These are phyloP conservation scores for Phialemonium atrogriseum DNA, from an alignment of 2,329 filamentous ascomycete species.

Conservation along the genomic window DNA sequence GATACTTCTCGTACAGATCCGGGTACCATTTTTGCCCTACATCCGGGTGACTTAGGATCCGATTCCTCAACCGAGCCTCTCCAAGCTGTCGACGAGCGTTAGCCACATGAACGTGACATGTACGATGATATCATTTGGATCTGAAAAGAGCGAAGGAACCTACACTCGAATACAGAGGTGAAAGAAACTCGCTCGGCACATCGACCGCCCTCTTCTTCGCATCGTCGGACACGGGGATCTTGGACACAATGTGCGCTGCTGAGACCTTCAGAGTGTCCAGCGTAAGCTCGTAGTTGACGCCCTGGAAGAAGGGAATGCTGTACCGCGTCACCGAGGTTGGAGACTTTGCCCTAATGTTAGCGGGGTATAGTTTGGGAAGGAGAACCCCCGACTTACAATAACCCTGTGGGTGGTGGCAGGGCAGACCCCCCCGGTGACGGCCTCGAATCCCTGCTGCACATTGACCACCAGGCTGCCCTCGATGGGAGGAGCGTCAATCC, in stretches of 20 bases:
- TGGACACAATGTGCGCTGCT: constrained; percentile 1
- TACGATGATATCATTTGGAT: no score
- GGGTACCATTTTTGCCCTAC: constrained; percentile 1
- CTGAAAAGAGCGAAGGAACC: neutral
- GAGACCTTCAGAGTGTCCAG: neutral
- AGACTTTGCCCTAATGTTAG: neutral
- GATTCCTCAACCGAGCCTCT: constrained; percentile 1
- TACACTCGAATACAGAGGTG: neutral
- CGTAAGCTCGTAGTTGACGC: constrained; percentile 1
- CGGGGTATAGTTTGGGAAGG: neutral
- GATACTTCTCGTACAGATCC: constrained; percentile 1
- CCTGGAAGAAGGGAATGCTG: constrained; percentile 1
- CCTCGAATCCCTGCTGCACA: constrained; percentile 2
- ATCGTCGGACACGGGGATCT: neutral
- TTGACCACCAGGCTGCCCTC: constrained; percentile 1
- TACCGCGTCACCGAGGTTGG: neutral
- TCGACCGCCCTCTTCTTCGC: constrained; percentile 1
- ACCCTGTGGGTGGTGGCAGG: neutral
- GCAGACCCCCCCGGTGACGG: neutral
- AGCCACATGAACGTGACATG: no score
- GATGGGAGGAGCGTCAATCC: neutral
- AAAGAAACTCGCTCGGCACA: constrained; percentile 1
- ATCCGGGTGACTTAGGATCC: neutral
- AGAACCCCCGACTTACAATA: neutral
- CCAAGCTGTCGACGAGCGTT: neutral